Evolutionary conservation across 495 filamentous ascomycete species (phyloP), one percentile per base, ranked within the genome.

Genomic region (Astrothelium subdiscretum): DNA sequence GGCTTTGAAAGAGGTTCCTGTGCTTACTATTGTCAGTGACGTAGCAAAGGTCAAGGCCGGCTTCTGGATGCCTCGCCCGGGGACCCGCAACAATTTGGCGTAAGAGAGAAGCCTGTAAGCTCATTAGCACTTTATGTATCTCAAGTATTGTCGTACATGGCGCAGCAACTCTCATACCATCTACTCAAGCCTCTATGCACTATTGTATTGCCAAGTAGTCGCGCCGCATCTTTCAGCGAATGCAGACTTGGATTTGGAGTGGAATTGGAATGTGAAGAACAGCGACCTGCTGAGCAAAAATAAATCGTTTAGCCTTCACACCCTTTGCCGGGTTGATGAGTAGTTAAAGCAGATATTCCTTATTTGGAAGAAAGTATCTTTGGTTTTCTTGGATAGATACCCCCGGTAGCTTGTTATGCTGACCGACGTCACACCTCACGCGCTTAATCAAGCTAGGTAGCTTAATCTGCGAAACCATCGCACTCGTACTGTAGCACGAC

Each of bases 1-100:
- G 29, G 38, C 62, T 61, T 67, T n/a, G 31, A 26, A 60, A 31
- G 51, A 57, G 2, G 8, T 26, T 29, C 2, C 5, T 8, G 8
- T 20, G 48, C 48, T 20, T 68, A 84, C 87, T 86, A 59, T 85
- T 86, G 66, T 90, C 83, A 1, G 90, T 91, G 13, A 97, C 91
- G 74, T 98, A 98, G 78, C 92, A 98, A 44, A 98, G 84, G 76
- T 98, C 94, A 10, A 98, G 79, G 13, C 87, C 87, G 1, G 94
- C 85, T 76, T 95, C 91, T 24, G 87, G 81, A 72, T 97, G 92
- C 66, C 84, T 84, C 58, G 83, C 74, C 60, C 94, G 83, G 20
- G 92, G 92, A 11, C 91, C 87, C 44, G 90, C 89, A 27, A 89
- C 86, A 60, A 89, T 86, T 66, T 85, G 83, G 64, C 86, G 85